These are phyloP conservation scores for Fusarium albidum DNA, from an alignment of 2,329 filamentous ascomycete genomes.

Conservation along the genomic window DNA sequence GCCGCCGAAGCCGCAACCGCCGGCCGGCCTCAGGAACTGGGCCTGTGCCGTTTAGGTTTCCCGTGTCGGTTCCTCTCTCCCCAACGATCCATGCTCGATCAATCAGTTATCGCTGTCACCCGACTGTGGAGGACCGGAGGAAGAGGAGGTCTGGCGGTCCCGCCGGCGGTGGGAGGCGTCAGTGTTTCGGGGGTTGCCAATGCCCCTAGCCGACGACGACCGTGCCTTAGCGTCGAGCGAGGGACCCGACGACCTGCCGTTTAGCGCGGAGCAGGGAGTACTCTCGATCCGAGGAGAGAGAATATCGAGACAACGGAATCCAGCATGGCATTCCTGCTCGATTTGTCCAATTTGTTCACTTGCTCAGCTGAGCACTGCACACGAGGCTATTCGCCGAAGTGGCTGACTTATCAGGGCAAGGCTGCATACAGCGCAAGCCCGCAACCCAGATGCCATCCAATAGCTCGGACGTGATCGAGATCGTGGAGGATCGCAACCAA, in stretches of 20 bases:
- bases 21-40: constrained; percentile 11
- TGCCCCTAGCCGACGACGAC: constrained; percentile 36
- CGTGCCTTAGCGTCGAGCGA: constrained; percentile 36
- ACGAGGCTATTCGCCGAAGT: background rate
- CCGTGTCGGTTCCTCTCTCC: constrained; percentile 26
- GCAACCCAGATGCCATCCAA: background rate
- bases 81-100: constrained; percentile 27
- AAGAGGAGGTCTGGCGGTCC: constrained; percentile 22
- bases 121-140: constrained; percentile 24
- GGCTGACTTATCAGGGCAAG: constrained; percentile 1
- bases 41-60: constrained; percentile 20
- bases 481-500: constrained; percentile 6
- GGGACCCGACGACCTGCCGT: constrained; percentile 12
- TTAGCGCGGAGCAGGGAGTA: constrained; percentile 35
- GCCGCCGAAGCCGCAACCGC: constrained; percentile 25
- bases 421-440: background rate
- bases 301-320: constrained; percentile 11
- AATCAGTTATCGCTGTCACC: constrained; percentile 28
- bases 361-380: too few species aligned
- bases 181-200: constrained; percentile 38
- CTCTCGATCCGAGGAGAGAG: constrained; percentile 4
- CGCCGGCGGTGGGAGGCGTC: constrained; percentile 29
- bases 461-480: constrained; percentile 4
- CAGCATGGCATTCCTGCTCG: constrained; percentile 8
- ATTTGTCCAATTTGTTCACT: too few species aligned